phyloP scores from a whole-genome alignment of 352 stramenopile genomes.

The Globisporangium echinulatum region DNA sequence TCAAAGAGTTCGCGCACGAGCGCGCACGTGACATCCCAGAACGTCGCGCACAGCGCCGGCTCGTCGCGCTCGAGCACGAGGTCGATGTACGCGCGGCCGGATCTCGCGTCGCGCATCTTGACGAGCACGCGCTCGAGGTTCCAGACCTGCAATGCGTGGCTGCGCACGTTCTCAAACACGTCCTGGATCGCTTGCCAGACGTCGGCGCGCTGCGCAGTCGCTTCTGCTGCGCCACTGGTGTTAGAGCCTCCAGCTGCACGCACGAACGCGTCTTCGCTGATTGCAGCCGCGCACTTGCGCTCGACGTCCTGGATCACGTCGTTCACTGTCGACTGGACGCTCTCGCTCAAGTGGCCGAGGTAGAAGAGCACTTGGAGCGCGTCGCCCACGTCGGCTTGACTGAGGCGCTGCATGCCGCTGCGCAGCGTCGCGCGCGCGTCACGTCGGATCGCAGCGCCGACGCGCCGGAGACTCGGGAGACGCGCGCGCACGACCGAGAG shows the following conservation, averaged over 20 bases:
- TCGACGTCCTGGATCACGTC: constrained; percentile 81
- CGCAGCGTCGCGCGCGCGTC: constrained; percentile 48
- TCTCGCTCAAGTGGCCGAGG: constrained; percentile 50
- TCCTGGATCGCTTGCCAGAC: constrained; percentile 79
- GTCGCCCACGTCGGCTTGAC: constrained; percentile 63
- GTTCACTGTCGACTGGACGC: constrained; percentile 70
- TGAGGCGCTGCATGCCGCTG: constrained; percentile 44
- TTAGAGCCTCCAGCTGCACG: constrained; percentile 13
- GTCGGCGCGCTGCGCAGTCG: constrained; percentile 52
- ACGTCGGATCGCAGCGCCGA: constrained; percentile 39
- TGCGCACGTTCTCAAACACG: constrained; percentile 64
- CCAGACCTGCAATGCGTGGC: constrained; percentile 76
- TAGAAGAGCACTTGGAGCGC: constrained; percentile 80
- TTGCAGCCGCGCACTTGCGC: constrained; percentile 43
- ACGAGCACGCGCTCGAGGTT: constrained; percentile 82
- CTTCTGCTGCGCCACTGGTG: constrained; percentile 22
- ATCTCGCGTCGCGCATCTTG: constrained; percentile 55
- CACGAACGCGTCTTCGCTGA: constrained; percentile 61
- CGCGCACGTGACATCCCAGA: constrained; percentile 80
- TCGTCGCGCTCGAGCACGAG: constrained; percentile 69
- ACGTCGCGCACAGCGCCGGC: constrained; percentile 73
- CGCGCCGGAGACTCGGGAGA: constrained; percentile 39
- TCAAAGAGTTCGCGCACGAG: constrained; percentile 70
- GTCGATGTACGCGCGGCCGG: constrained; percentile 53
- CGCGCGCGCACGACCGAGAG: constrained; percentile 56